Evolutionary conservation across 2,329 filamentous ascomycete species (phyloP).

Genomic region (Colletotrichum chlorophyti): DNA sequence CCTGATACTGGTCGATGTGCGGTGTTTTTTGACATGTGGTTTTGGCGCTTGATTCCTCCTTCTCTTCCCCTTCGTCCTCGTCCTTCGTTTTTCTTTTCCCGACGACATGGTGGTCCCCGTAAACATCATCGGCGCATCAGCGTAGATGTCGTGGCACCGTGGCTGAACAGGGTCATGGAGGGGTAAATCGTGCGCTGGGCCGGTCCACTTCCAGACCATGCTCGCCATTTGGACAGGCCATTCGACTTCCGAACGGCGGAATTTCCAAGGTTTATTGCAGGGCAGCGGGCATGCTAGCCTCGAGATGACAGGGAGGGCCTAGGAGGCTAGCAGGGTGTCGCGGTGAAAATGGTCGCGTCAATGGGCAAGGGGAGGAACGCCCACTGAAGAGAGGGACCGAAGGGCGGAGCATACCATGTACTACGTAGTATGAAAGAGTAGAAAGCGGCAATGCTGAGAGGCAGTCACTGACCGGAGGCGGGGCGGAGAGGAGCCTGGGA

Average conservation of each 20-base stretch:
- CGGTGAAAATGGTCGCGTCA: conserved; percentile 7
- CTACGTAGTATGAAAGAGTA: conserved; percentile 4
- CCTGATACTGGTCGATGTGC: conserved; percentile 21
- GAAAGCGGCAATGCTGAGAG: neutral
- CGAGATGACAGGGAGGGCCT: neutral
- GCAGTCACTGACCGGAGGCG: conserved; percentile 20
- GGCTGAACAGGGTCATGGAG: conserved; percentile 8
- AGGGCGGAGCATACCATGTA: conserved; percentile 26
- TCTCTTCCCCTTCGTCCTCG: no score
- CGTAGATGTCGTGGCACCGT: neutral
- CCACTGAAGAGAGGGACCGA: conserved; percentile 26
- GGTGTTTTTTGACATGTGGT: conserved; percentile 35
- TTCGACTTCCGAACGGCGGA: neutral
- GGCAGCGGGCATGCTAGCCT: neutral
- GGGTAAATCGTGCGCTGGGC: conserved; percentile 17
- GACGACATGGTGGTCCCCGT: neutral
- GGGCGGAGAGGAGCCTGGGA: conserved; percentile 16
- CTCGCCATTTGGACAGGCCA: conserved; percentile 19
- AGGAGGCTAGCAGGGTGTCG: conserved; percentile 19
- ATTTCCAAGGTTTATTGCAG: conserved; percentile 22
- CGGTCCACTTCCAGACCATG: conserved; percentile 20
- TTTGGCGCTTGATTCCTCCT: neutral
- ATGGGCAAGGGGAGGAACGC: neutral
- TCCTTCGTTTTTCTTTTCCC: neutral
- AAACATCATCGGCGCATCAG: neutral